Base-by-base conservation (phyloP, 257 asterid genomes). In the Salvia splendens region DNA sequence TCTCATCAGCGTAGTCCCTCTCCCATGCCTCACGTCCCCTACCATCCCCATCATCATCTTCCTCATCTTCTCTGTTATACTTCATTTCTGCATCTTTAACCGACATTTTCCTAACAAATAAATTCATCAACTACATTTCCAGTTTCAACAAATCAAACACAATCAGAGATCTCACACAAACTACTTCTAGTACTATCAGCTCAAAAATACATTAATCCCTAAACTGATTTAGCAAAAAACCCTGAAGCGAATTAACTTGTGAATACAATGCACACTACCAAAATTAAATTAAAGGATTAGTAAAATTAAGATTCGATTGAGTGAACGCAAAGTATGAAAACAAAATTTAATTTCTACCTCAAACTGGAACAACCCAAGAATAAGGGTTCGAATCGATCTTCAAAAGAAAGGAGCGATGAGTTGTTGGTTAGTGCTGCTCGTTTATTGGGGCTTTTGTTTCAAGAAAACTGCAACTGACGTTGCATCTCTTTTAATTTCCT, bases 1-100 rank as follows among this genome's bases (percentile, higher is more conserved):
- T 77, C 71, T 94, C 99, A 65, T 94, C 99, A 1, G 95, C 89
- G 64, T 94, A 94, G 59, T 84, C 45, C 75, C 95, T 85, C 79
- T 91, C 99, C 99, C 99, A 91, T 2, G 96, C 97, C 50, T 88
- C 95, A 24, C 42, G 87, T 1, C 86, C 96, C 81, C 80, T 76
- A 15, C 78, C 86, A 16, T 73, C 81, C 10, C 47, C 96, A 24
- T 90, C 97, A 14, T 87, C 97, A 3, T 91, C 96, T 12, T 86
- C 93, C 59, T 92, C 99, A 5, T 87, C 98, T 66, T 74, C 86
- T 49, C 88, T 78, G 67, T 77, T 84, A 65, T 81, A 79, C 58
- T 74, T 71, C 76, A 53, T 76, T 41, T 75, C 81, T 40, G 68
- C 92, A 10, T 73, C 84, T 82, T 69, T 52, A 5, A 30, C 35